Percentiles rank a stretch among this genome's conserved stretches.
These are phyloP conservation scores for Spathaspora passalidarum DNA, from an alignment of 805 yeast genomes.

Conservation along the genomic window DNA sequence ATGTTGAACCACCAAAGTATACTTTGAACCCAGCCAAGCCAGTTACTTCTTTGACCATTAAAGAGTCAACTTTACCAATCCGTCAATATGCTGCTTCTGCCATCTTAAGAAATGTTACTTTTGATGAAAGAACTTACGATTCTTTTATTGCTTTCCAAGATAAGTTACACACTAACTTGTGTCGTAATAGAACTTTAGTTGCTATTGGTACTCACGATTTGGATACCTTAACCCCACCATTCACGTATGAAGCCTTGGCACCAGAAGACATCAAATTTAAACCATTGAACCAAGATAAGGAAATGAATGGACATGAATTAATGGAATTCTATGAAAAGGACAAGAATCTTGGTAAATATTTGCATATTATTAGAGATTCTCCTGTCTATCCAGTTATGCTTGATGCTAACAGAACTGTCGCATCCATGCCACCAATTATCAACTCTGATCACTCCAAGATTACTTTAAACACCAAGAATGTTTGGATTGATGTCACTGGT, in stretches of 20 bases:
- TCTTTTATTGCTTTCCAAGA: conserved; percentile 96
- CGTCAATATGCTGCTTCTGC: conserved; percentile 97
- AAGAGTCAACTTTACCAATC: conserved; percentile 65
- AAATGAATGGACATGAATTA: conserved; percentile 71
- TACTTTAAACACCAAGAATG: conserved; percentile 76
- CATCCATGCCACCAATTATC: conserved; percentile 96
- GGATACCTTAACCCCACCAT: conserved; percentile 76
- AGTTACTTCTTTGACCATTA: conserved; percentile 61
- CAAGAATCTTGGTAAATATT: conserved; percentile 83
- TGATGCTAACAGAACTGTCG: conserved; percentile 72
- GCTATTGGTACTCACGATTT: conserved; percentile 98
- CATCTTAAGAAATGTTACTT: conserved; percentile 77
- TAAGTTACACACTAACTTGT: conserved; percentile 88
- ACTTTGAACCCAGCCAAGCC: conserved; percentile 61
- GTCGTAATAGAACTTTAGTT: conserved; percentile 95
- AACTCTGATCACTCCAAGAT: conserved; percentile 90
- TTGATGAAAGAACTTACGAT: conserved; percentile 82
- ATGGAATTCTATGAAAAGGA: conserved; percentile 90
- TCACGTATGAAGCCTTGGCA: conserved; percentile 79
- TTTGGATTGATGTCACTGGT: conserved; percentile 92
- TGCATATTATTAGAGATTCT: conserved; percentile 82
- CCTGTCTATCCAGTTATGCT: conserved; percentile 89
- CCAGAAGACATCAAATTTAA: conserved; percentile 73
- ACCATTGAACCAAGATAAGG: conserved; percentile 70
- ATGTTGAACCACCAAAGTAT: conserved; percentile 61